Base-by-base conservation (phyloP, 2,329 filamentous ascomycete species). In the Mycogone perniciosa region DNA sequence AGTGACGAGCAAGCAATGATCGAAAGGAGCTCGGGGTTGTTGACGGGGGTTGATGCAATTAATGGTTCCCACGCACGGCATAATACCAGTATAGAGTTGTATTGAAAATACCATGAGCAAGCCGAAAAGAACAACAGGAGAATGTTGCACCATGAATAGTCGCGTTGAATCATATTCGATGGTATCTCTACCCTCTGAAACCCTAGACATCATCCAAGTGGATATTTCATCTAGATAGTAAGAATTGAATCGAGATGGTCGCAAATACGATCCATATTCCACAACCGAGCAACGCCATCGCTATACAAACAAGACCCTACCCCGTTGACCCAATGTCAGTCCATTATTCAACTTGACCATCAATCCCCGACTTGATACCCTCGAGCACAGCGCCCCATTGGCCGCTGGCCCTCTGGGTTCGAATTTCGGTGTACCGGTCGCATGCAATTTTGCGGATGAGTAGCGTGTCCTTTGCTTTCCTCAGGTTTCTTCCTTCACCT, bases 361-460 rank as follows among this genome's bases (percentile, higher is more conserved):
- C 63, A 5, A 71, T 63, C 3, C 76, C 76, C 8, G 66, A 67
- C 62, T 71, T 77, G 58, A 80, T 74, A 0, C 76, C 76, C 48
- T 79, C 76, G 3, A 80, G 56, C 6, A 80, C 68, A 2, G 71
- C 68, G 10, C 69, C 73, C 77, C 76, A 80, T 8, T 71, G 67
- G 0, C 72, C 72, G 42, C 69, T 70, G 4, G 68, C 59, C 43
- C 64, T 65, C 54, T 74, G 71, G 50, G 77, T 70, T 4, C 68
- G 62, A 4, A 76, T 62, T 10, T 79, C 77, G 2, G 64, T 63
- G 49, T 82, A 73, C 51, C 75, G 80, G 9, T 87, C 85, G 8
- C 77, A 84, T 1, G 84, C 82, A 54, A 93, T 82, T 55, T 77
- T 81, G 58, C 87, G 80, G 76, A 90, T 85, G 58, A 89, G 75